Percentiles rank a stretch among this genome's conserved stretches.
Conservation (phyloP, 441 rosid genomes). For the Corymbia calophylla region DNA sequence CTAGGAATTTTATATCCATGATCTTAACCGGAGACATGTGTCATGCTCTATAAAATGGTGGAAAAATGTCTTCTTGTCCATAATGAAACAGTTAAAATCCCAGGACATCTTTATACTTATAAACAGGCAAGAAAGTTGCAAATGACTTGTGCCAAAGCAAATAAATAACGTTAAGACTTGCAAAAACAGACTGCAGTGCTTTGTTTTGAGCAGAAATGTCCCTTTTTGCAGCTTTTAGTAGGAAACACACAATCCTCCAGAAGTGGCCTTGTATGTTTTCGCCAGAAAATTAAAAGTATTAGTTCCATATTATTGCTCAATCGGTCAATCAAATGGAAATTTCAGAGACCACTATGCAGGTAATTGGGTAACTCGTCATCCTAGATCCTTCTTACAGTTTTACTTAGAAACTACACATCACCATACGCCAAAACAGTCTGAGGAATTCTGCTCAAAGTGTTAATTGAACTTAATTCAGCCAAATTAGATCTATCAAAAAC, state of each 20-base stretch:
- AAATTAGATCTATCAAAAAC: background rate
- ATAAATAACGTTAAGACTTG: background rate
- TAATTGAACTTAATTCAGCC: background rate
- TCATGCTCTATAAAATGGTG: background rate
- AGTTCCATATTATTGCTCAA: background rate
- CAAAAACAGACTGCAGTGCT: background rate
- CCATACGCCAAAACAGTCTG: background rate
- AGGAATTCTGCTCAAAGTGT: background rate
- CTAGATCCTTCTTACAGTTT: background rate
- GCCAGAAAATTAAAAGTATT: rapidly evolving
- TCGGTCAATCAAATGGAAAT: background rate
- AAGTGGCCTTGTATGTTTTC: background rate
- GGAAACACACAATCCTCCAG: background rate
- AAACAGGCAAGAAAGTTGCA: background rate
- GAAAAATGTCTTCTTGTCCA: background rate
- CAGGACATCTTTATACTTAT: background rate
- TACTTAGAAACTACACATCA: background rate
- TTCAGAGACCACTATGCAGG: background rate
- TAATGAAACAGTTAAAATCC: background rate
- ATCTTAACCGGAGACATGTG: background rate
- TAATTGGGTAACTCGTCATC: background rate
- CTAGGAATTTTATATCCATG: rapidly evolving
- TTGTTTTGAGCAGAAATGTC: background rate
- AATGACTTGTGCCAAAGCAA: background rate
- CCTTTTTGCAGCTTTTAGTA: background rate